A percentile compares a stretch with the other conserved stretches of the same genome.
Evolutionary conservation across 768 basidiomycete species (phyloP).

Genomic region (Cyclocybe aegerita): DNA sequence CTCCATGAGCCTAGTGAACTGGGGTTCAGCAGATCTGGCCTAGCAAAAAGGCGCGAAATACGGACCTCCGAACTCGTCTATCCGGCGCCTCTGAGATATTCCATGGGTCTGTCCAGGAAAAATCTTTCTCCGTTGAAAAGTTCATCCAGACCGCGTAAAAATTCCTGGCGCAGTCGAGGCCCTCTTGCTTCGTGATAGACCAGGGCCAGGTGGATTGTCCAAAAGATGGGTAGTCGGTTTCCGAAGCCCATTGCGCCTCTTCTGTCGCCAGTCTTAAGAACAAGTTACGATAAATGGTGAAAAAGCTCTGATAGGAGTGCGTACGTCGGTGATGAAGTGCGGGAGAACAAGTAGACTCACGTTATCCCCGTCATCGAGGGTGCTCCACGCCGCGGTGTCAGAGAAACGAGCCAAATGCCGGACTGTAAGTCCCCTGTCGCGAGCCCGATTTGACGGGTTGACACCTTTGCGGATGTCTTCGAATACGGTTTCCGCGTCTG

Average conservation of each 20-base stretch:
- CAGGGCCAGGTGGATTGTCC: conserved; percentile 80
- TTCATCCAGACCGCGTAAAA: conserved; percentile 90
- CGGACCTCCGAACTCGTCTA: conserved; percentile 74
- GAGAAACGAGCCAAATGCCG: conserved; percentile 86
- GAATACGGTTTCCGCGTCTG: conserved; percentile 82
- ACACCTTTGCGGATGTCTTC: conserved; percentile 81
- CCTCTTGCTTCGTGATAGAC: conserved; percentile 45
- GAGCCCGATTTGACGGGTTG: conserved; percentile 41
- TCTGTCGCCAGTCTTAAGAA: conserved; percentile 83
- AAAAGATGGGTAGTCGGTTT: conserved; percentile 73
- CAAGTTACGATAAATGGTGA: conserved; percentile 82
- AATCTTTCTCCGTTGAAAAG: conserved; percentile 86
- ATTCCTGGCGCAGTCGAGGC: conserved; percentile 51
- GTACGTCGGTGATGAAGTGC: conserved; percentile 1
- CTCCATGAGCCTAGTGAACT: conserved; percentile 73
- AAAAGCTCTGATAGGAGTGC: conserved; percentile 68
- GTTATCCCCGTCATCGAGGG: conserved; percentile 61
- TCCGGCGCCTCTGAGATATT: conserved; percentile 84
- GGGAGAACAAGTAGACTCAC: conserved; percentile 34
- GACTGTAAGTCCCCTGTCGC: conserved; percentile 77
- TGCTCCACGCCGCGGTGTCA: conserved; percentile 64
- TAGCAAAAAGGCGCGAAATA: background rate
- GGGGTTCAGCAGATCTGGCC: background rate
- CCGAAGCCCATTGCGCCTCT: conserved; percentile 50
- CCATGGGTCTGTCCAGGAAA: conserved; percentile 86